Conservation (phyloP, 2,329 filamentous ascomycete genomes). For the Alternaria sp. region DNA sequence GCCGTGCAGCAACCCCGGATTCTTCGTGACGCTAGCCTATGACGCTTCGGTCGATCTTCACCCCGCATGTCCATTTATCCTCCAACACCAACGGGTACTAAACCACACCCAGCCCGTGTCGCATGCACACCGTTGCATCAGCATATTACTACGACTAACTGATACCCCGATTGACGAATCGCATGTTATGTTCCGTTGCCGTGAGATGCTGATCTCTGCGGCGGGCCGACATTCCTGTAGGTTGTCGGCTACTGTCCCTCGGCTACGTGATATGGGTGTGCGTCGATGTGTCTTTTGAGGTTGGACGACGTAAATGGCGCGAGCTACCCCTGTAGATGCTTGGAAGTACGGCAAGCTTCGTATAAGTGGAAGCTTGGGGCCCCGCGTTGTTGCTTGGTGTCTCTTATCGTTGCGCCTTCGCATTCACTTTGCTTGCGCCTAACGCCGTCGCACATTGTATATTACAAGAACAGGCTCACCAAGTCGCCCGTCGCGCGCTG, state of each 20-base stretch:
- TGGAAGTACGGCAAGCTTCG: slow-evolving; percentile 19
- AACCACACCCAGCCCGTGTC: slow-evolving; percentile 1
- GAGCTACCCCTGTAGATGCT: background rate
- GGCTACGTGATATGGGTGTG: background rate
- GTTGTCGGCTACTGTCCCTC: slow-evolving; percentile 4
- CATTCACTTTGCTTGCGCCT: background rate
- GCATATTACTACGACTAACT: background rate
- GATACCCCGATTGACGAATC: background rate
- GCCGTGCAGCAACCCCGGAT: slow-evolving; percentile 5
- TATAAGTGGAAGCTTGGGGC: slow-evolving; percentile 27
- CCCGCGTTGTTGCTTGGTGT: slow-evolving; percentile 13
- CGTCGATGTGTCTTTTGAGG: background rate
- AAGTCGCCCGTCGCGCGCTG: background rate
- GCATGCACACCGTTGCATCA: slow-evolving; percentile 8
- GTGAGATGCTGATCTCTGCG: background rate
- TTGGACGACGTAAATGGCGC: slow-evolving; percentile 18
- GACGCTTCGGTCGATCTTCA: slow-evolving; percentile 13
- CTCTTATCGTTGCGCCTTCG: slow-evolving; percentile 7
- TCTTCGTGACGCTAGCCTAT: background rate
- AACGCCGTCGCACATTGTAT: background rate
- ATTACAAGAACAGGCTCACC: background rate
- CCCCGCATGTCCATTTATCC: slow-evolving; percentile 13
- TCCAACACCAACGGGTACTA: slow-evolving; percentile 1
- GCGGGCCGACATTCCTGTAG: slow-evolving; percentile 13
- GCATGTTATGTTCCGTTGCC: background rate